Evolutionary conservation across 345 rosid species (phyloP), one percentile per base, ranked within the genome.

Genomic region (Hevea brasiliensis): DNA sequence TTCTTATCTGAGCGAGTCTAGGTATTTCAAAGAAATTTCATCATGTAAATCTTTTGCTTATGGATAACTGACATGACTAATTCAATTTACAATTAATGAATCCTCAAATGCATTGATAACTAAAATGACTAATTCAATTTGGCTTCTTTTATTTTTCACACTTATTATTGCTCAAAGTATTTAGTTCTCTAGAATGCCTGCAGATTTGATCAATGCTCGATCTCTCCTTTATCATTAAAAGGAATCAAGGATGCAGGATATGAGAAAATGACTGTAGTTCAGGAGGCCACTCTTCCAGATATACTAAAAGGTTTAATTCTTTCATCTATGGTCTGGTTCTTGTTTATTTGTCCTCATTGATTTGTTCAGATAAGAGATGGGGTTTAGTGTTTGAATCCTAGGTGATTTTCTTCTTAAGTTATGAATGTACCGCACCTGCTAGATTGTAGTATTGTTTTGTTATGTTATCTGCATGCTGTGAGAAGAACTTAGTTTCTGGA

Each of bases 181-280:
- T 61, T 54, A 60, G 66, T 72, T 79, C 23, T 70, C 26, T 48
- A 51, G 26, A 77, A 58, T 83, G 66, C 72, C 65, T 83, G 76
- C 89, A 95, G 98, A 81, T 96, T 96, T 77, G 97, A 91, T 82
- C 93, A 90, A 73, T 90, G 86, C 73, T 72, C 87, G 41, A 15
- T 93, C 67, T 96, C 99, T 29, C 89, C 93, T 14, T 80, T 91
- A 78, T 85, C 98, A 7, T 75, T 93, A 11, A 96, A 89, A 82
- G 98, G 85, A 81, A 83, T 89, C 67, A 87, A 75, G 76, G 97
- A 91, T 86, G 97, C 89, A 50, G 99, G 99, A 48, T 92, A 87
- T 81, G 90, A 87, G 89, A 92, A 86, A 68, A 89, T 95, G 98
- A 92, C 98, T 14, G 81, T 92, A 57, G 99, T 95, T 24, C 98